Conservation (phyloP, 352 stramenopile species). For the Phytophthora brassicae region DNA sequence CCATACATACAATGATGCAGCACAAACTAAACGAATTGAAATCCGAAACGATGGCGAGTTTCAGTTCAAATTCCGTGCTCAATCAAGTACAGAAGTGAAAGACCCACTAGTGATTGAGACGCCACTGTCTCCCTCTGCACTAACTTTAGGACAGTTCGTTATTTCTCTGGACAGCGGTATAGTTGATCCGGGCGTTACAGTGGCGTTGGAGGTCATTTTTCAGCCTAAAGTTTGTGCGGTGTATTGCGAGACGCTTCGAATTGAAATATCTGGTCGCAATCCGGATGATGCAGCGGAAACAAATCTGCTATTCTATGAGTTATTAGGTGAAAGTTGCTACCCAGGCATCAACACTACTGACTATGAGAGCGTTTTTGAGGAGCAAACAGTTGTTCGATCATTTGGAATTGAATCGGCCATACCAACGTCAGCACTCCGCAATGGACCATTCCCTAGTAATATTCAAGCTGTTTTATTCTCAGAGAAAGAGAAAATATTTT, state of each 20-base stretch:
- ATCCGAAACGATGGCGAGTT: conserved; percentile 95
- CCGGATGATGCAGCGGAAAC: conserved; percentile 38
- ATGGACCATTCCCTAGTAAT: conserved; percentile 19
- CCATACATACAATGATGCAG: conserved; percentile 86
- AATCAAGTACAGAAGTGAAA: conserved; percentile 3
- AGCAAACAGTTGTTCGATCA: conserved; percentile 90
- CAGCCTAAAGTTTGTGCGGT: conserved; percentile 71
- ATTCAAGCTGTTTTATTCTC: conserved; percentile 79
- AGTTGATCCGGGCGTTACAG: conserved; percentile 84
- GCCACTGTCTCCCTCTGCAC: conserved; percentile 26
- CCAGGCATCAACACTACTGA: conserved; percentile 90
- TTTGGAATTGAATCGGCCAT: conserved; percentile 47
- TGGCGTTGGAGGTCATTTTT: conserved; percentile 78
- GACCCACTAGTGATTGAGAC: conserved; percentile 46
- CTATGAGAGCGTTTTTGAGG: conserved; percentile 93
- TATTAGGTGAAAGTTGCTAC: conserved; percentile 92
- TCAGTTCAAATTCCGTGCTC: conserved; percentile 87
- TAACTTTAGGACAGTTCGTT: conserved; percentile 79
- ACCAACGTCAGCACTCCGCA: conserved; percentile 15
- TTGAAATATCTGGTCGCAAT: conserved; percentile 84
- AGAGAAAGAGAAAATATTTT: conserved; percentile 86
- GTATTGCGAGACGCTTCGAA: conserved; percentile 67
- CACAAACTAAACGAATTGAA: conserved; percentile 80
- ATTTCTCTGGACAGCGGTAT: conserved; percentile 74
- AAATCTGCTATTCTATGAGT: conserved; percentile 75